Evolutionary conservation across 2,329 filamentous ascomycete genomes (phyloP).

Genomic region (Fusarium anguioides): DNA sequence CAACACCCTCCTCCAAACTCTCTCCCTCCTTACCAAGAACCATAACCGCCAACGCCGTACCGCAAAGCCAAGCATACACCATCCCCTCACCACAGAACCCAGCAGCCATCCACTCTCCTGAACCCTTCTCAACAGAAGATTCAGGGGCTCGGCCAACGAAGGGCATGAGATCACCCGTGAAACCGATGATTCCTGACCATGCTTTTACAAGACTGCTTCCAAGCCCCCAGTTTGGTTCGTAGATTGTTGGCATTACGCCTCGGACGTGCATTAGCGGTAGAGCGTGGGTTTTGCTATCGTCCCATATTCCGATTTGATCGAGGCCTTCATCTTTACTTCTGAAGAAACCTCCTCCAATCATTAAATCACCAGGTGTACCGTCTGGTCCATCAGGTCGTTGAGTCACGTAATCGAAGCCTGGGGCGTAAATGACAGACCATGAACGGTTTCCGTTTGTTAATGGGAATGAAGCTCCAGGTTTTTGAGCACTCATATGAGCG

Average conservation of each 20-base stretch:
- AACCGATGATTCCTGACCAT: slow-evolving; percentile 63
- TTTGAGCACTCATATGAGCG: slow-evolving; percentile 63
- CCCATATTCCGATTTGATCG: slow-evolving; percentile 59
- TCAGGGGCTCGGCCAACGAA: slow-evolving; percentile 61
- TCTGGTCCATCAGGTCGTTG: slow-evolving; percentile 53
- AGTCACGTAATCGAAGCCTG: slow-evolving; percentile 64
- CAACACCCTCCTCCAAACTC: slow-evolving; percentile 44
- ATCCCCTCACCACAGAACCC: slow-evolving; percentile 65
- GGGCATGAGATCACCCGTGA: slow-evolving; percentile 61
- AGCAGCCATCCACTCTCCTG: slow-evolving; percentile 63
- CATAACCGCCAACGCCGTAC: slow-evolving; percentile 60
- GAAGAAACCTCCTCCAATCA: slow-evolving; percentile 65
- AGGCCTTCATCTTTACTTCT: slow-evolving; percentile 56
- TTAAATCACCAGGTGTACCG: slow-evolving; percentile 57
- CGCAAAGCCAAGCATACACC: slow-evolving; percentile 64
- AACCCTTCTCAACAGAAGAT: slow-evolving; percentile 17
- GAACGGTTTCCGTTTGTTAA: slow-evolving; percentile 52
- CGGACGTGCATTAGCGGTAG: slow-evolving; percentile 54
- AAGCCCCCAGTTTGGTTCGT: slow-evolving; percentile 53
- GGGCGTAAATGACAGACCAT: slow-evolving; percentile 62
- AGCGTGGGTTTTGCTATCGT: slow-evolving; percentile 57
- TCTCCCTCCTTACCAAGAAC: slow-evolving; percentile 54
- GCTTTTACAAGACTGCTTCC: slow-evolving; percentile 50
- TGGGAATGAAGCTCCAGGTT: slow-evolving; percentile 52
- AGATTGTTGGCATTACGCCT: slow-evolving; percentile 57